Conservation (phyloP, 2,329 filamentous ascomycete genomes). For the Magnaporthiopsis rhizophila region DNA sequence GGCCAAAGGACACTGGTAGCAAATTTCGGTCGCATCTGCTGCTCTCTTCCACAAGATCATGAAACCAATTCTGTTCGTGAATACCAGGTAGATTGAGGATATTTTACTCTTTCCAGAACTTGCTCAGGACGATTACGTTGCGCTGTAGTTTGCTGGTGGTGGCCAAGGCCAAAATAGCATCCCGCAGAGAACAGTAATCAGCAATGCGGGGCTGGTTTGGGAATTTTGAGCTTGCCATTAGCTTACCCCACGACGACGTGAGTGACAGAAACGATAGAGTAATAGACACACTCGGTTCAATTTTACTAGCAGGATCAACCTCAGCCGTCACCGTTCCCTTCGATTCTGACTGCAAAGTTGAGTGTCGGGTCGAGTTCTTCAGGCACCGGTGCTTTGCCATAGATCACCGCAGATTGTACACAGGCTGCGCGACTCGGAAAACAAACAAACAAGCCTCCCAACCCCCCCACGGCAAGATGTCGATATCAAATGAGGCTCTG, state of each 20-base stretch:
- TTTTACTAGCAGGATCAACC: background rate
- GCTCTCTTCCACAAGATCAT: background rate
- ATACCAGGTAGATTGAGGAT: background rate
- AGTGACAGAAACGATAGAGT: background rate
- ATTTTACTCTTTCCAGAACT: background rate
- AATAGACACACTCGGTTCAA: background rate
- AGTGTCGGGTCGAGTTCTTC: background rate
- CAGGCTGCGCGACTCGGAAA: no score
- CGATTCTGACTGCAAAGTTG: background rate
- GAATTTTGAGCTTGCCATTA: constrained; percentile 1
- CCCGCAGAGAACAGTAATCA: background rate
- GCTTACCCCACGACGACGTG: background rate
- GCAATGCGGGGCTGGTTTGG: background rate
- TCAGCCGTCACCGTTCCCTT: background rate
- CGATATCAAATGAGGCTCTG: constrained; percentile 86
- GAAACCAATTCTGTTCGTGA: background rate
- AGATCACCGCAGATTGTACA: background rate
- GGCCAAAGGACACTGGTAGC: background rate
- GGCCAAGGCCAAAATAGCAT: background rate
- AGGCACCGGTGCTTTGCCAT: no score
- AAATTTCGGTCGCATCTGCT: no score
- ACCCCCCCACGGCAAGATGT: constrained; percentile 50
- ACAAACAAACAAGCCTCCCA: background rate
- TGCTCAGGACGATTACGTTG: background rate
- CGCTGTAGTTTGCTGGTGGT: background rate